phyloP scores from a whole-genome alignment of 805 yeast species.

The Monosporozyma unispora region DNA sequence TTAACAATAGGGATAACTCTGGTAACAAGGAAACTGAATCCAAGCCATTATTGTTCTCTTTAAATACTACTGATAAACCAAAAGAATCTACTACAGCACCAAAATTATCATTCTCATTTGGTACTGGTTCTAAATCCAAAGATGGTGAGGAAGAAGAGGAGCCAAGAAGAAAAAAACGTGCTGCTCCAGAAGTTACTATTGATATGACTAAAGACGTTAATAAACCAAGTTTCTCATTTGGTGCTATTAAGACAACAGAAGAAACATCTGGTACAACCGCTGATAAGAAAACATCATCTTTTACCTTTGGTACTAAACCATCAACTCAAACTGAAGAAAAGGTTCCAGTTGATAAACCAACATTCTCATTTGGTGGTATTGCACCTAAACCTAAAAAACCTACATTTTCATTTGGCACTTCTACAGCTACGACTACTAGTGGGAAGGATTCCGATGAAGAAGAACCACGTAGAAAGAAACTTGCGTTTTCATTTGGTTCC shows the following conservation, averaged over 20 bases:
- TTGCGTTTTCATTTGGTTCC: slow-evolving; percentile 10
- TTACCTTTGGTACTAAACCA: slow-evolving; percentile 1
- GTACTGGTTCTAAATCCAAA: background rate
- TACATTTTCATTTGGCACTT: slow-evolving; percentile 6
- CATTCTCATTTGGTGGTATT: slow-evolving; percentile 10
- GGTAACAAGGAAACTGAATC: background rate
- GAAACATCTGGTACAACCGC: background rate
- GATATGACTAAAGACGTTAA: slow-evolving; percentile 6
- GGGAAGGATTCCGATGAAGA: background rate
- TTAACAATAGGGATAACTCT: background rate
- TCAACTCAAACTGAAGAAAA: background rate
- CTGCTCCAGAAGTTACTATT: slow-evolving; percentile 2
- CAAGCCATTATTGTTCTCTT: background rate
- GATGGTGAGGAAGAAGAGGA: slow-evolving; percentile 5
- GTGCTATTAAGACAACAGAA: background rate
- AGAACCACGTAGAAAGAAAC: slow-evolving; percentile 3
- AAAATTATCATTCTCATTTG: slow-evolving; percentile 7
- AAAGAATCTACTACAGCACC: slow-evolving; percentile 4
- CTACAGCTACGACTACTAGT: background rate
- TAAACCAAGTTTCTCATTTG: slow-evolving; percentile 9
- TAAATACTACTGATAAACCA: background rate
- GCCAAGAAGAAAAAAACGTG: slow-evolving; percentile 7
- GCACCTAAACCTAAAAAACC: slow-evolving; percentile 2
- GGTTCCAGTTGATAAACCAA: slow-evolving; percentile 4
- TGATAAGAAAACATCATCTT: background rate